These are phyloP conservation scores for Sporothrix sp. DNA, from an alignment of 2,329 filamentous ascomycete species.

Conservation along the genomic window DNA sequence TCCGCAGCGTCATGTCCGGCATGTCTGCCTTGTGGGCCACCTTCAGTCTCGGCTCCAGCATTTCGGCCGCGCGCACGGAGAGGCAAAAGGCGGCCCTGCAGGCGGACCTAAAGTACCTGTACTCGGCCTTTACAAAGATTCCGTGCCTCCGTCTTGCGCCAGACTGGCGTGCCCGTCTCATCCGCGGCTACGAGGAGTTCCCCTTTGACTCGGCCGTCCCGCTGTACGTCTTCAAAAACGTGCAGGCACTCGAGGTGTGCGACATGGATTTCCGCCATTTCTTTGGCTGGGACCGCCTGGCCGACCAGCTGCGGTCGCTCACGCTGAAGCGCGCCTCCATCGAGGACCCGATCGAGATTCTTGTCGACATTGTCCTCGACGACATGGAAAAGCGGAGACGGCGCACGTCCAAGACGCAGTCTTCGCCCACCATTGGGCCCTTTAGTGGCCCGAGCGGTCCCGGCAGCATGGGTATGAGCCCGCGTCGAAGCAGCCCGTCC, in stretches of 20 bases:
- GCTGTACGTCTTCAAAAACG: constrained; percentile 93
- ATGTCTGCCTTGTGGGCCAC: constrained; percentile 91
- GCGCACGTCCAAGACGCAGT: constrained; percentile 75
- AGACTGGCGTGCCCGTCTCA: constrained; percentile 85
- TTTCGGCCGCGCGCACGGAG: constrained; percentile 72
- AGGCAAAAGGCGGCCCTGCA: constrained; percentile 80
- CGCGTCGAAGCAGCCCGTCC: constrained; percentile 55
- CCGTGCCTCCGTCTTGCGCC: constrained; percentile 81
- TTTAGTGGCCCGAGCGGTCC: constrained; percentile 22
- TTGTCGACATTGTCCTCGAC: constrained; percentile 89
- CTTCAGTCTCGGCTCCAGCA: constrained; percentile 71
- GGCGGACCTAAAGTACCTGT: constrained; percentile 87
- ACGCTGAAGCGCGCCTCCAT: constrained; percentile 80
- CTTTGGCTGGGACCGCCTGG: constrained; percentile 90
- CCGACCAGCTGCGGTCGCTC: constrained; percentile 83
- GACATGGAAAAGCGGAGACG: constrained; percentile 89
- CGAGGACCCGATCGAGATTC: constrained; percentile 80
- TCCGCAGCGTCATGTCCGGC: constrained; percentile 93
- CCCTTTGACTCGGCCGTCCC: constrained; percentile 96
- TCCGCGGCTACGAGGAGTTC: constrained; percentile 92
- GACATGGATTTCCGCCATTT: constrained; percentile 96
- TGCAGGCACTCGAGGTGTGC: constrained; percentile 86
- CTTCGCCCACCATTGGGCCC: constrained; percentile 62
- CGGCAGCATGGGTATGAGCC: constrained; percentile 32
- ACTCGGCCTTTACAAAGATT: constrained; percentile 97